Evolutionary conservation across 2,329 filamentous ascomycete species (phyloP).

Genomic region (Metarhizium album): DNA sequence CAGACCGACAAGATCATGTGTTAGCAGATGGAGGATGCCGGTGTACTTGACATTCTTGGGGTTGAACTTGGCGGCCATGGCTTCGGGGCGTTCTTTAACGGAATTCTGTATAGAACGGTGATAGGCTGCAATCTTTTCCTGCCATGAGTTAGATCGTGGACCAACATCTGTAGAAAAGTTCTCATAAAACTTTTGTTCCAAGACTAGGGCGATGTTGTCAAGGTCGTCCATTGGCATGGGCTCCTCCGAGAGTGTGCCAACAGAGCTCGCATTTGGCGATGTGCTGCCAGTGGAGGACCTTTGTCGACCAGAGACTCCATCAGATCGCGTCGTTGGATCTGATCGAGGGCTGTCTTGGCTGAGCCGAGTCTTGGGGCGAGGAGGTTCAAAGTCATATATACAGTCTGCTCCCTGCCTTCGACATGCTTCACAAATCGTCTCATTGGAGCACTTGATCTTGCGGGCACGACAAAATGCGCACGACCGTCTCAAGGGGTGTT

Average conservation of each 20-base stretch:
- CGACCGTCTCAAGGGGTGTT: slow-evolving; percentile 12
- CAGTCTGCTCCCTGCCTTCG: slow-evolving; percentile 25
- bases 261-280: slow-evolving; percentile 16
- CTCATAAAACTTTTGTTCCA: slow-evolving; percentile 20
- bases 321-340: slow-evolving; percentile 6
- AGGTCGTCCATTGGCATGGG: slow-evolving; percentile 7
- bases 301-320: slow-evolving; percentile 11
- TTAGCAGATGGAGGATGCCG: slow-evolving; percentile 18
- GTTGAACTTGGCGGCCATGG: slow-evolving; percentile 9
- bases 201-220: slow-evolving; percentile 18
- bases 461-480: slow-evolving; percentile 27
- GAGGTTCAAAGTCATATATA: slow-evolving; percentile 27
- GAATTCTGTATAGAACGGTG: slow-evolving; percentile 9
- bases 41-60: slow-evolving; percentile 13
- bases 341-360: slow-evolving; percentile 17
- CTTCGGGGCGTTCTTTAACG: slow-evolving; percentile 8
- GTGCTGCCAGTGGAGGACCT: slow-evolving; percentile 14
- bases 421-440: slow-evolving; percentile 26
- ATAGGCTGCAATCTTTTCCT: slow-evolving; percentile 12
- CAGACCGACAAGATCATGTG: slow-evolving; percentile 23
- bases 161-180: slow-evolving; percentile 14
- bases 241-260: slow-evolving; percentile 14
- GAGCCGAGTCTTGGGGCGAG: slow-evolving; percentile 17
- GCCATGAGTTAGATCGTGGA: slow-evolving; percentile 12
- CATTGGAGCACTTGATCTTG: slow-evolving; percentile 29